Conservation (phyloP, 176 grass and related monocot genomes). For the Phragmites australis region DNA sequence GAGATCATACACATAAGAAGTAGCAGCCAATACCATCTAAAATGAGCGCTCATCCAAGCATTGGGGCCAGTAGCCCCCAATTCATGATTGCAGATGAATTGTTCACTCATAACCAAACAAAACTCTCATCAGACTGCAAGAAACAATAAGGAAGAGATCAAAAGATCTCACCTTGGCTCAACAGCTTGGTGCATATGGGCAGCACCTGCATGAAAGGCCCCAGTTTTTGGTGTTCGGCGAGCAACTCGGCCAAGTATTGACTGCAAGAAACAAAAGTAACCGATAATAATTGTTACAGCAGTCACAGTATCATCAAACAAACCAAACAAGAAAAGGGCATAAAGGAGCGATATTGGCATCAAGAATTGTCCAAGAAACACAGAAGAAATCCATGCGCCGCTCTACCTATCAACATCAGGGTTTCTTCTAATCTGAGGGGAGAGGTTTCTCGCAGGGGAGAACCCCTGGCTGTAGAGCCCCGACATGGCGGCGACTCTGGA, state of each 20-base stretch:
- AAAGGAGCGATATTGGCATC: slow-evolving; percentile 48
- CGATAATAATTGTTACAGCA: slow-evolving; percentile 5
- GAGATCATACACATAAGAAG: not conserved
- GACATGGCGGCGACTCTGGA: slow-evolving; percentile 61
- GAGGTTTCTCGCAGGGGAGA: slow-evolving; percentile 78
- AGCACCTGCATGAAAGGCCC: slow-evolving; percentile 97
- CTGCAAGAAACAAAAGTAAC: slow-evolving; percentile 42
- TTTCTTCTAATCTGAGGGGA: slow-evolving; percentile 87
- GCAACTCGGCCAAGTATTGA: slow-evolving; percentile 87
- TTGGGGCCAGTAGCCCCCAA: slow-evolving; percentile 13
- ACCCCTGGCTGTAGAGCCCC: slow-evolving; percentile 73
- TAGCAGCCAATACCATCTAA: slow-evolving; percentile 37
- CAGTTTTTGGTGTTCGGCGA: slow-evolving; percentile 93
- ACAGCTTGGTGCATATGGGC: slow-evolving; percentile 86
- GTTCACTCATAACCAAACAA: slow-evolving; percentile 1
- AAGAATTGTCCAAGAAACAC: slow-evolving; percentile 41
- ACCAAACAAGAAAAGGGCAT: slow-evolving; percentile 10
- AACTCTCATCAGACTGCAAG: slow-evolving; percentile 29
- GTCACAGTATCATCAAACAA: slow-evolving; percentile 28
- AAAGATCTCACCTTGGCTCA: slow-evolving; percentile 84
- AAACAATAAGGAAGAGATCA: slow-evolving; percentile 26
- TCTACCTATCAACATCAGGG: slow-evolving; percentile 85
- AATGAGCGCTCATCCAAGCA: slow-evolving; percentile 31
- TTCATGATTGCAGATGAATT: slow-evolving; percentile 30
- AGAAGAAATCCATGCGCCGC: slow-evolving; percentile 31